These are phyloP conservation scores for Leccinum olivaceopallidum DNA, from an alignment of 768 basidiomycete genomes.

Conservation along the genomic window DNA sequence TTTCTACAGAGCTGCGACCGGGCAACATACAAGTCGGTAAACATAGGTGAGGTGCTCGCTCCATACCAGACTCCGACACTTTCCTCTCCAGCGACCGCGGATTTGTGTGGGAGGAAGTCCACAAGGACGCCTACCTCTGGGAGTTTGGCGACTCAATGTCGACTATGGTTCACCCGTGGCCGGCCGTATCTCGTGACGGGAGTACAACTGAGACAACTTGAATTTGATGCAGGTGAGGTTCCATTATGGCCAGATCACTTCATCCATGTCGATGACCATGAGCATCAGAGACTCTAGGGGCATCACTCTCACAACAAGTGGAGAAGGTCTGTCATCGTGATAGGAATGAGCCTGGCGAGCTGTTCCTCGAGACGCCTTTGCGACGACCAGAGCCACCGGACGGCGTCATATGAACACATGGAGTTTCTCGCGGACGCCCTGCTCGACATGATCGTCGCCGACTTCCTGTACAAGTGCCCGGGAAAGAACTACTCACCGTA, in stretches of 20 bases:
- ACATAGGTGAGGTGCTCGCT: slow-evolving; percentile 82
- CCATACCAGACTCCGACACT: slow-evolving; percentile 84
- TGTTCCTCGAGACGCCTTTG: too few species aligned
- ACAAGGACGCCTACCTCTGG: slow-evolving; percentile 98
- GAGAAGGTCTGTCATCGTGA: too few species aligned
- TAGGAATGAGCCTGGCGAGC: too few species aligned
- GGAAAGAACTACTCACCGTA: slow-evolving; percentile 69
- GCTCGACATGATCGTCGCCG: slow-evolving; percentile 72
- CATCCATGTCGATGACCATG: too few species aligned
- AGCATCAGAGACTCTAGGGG: too few species aligned
- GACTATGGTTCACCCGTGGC: too few species aligned
- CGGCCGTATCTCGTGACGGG: too few species aligned
- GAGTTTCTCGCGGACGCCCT: slow-evolving; percentile 78
- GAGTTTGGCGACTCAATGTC: slow-evolving; percentile 98
- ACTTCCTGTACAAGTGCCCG: slow-evolving; percentile 63
- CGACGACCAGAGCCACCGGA: slow-evolving; percentile 28
- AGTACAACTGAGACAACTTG: too few species aligned
- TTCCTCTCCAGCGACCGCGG: slow-evolving; percentile 97
- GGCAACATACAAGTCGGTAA: slow-evolving; percentile 29
- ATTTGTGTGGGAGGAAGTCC: slow-evolving; percentile 98
- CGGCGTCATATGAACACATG: slow-evolving; percentile 74
- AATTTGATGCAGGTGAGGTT: too few species aligned
- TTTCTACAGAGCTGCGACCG: too few species aligned
- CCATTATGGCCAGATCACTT: too few species aligned
- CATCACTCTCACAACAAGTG: too few species aligned